Conservation (phyloP, 1,139 yeast genomes). For the Sugiyamaella castrensis region DNA sequence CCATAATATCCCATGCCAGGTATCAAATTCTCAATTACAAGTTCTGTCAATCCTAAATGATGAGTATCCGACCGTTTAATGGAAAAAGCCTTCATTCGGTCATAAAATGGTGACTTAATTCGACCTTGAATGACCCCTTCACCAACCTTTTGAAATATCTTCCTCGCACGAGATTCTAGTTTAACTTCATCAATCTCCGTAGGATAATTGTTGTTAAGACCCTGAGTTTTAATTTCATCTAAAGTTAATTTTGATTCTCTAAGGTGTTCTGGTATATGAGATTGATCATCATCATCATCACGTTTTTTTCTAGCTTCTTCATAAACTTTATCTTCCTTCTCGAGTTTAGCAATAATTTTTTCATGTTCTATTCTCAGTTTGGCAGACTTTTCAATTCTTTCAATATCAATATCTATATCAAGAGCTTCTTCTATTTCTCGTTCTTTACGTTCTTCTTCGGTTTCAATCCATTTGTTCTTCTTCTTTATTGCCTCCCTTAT, state of each 20-base stretch:
- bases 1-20: conserved; percentile 22
- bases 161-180: conserved; percentile 1
- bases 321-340: background rate
- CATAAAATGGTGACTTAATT: conserved; percentile 6
- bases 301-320: background rate
- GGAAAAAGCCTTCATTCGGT: conserved; percentile 4
- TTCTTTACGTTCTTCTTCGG: background rate
- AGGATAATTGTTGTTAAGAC: conserved; percentile 3
- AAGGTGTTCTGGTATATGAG: background rate
- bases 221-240: background rate
- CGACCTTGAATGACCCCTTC: conserved; percentile 4
- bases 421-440: conserved; percentile 1
- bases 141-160: conserved; percentile 1
- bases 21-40: conserved; percentile 6
- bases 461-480: background rate
- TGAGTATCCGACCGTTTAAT: background rate
- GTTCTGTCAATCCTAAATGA: conserved; percentile 1
- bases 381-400: background rate
- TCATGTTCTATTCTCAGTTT: background rate
- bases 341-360: background rate
- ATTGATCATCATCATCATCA: background rate
- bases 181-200: conserved; percentile 1
- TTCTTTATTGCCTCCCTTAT: background rate
- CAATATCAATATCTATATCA: background rate
- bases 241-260: background rate